Percentiles rank a stretch among this genome's conserved stretches.
These are phyloP conservation scores for Amauroascus niger DNA, from an alignment of 2,329 filamentous ascomycete species.

Conservation along the genomic window DNA sequence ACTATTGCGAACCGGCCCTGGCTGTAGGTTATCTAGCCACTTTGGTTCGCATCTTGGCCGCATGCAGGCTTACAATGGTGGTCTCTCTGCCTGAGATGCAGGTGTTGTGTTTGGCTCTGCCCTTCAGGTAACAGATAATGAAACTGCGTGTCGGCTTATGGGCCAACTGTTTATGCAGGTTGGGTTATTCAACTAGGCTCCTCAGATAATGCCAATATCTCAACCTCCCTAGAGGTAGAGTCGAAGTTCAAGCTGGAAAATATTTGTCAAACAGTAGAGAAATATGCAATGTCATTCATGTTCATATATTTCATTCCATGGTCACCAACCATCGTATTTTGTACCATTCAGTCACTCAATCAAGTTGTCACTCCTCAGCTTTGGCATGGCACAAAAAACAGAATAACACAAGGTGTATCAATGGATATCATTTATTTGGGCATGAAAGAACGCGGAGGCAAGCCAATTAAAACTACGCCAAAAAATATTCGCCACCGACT, in stretches of 20 bases:
- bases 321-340: background rate
- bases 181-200: background rate
- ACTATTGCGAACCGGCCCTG: too few species aligned
- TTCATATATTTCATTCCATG: background rate
- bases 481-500: background rate
- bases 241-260: background rate
- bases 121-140: background rate
- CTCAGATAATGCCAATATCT: background rate
- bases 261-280: too few species aligned
- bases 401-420: background rate
- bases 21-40: too few species aligned
- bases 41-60: too few species aligned
- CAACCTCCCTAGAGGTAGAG: background rate
- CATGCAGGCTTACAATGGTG: too few species aligned
- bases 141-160: background rate
- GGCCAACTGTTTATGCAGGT: background rate
- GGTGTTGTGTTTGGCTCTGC: background rate
- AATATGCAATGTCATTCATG: background rate
- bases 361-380: background rate
- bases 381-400: background rate
- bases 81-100: background rate
- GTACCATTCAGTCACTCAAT: background rate
- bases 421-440: conserved; percentile 6
- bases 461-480: background rate
- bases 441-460: background rate